Base-by-base conservation (phyloP, 768 basidiomycete genomes). In the Xerocomellus chrysenteron region DNA sequence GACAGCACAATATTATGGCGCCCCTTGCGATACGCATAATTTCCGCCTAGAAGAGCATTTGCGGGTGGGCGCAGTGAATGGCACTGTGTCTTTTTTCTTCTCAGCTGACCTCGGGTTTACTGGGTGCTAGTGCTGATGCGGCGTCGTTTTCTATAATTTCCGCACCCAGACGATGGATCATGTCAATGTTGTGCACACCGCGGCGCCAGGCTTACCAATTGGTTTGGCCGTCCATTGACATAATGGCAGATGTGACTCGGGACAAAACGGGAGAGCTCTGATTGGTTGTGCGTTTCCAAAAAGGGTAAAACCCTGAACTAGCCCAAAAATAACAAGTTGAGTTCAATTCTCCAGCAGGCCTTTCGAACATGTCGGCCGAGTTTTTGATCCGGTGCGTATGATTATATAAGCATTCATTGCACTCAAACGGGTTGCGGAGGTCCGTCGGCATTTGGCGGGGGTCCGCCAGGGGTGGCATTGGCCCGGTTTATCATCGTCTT, bases 21-120 rank as follows among this genome's bases (percentile, higher is more conserved):
- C 49, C 66, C 58, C 61, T 64, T 49, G 50, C 50, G 39, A 43
- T 50, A 48, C 37, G 33, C 37, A 52, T 61, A 67, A 67, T 67
- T 67, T 67, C 68, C 68, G 65, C 59, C 48, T 26, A 42, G 41
- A 50, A 50, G 40, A 17, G n/a, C 26, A 35, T 50, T 32, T 49
- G 52, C 44, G 47, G 35, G 46, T 26, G 46, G 55, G 37, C 42
- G 35, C 54, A 55, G 43, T 40, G 48, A 35, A 55, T 52, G 46
- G 40, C 13, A 42, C 30, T 44, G 40, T 54, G n/a, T 46, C 39
- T 50, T 28, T 26, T 61, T 40, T 36, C 28, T 51, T 56, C 48
- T 30, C 47, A 51, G 43, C 32, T 51, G 24, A 14, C 51, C 53
- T 59, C 47, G 55, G 50, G 19, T 35, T 37, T 56, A 43, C 40